phyloP scores from a whole-genome alignment of 2,329 filamentous ascomycete species.

The Apiospora sp. region DNA sequence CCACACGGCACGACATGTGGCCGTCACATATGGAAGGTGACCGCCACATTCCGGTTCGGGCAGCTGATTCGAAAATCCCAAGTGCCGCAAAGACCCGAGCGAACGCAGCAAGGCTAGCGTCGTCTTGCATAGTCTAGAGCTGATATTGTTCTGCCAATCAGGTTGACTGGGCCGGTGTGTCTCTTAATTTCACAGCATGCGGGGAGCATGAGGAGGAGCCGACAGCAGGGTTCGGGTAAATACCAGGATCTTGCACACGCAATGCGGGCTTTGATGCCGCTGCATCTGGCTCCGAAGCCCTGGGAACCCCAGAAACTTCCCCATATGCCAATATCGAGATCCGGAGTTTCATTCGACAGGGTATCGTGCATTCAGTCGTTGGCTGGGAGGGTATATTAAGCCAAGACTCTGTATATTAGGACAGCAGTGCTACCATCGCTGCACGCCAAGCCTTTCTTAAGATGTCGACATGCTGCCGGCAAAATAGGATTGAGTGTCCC shows the following conservation, averaged over 20 bases:
- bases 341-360: not conserved
- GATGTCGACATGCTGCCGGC: not conserved
- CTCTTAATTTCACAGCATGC: not conserved
- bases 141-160: not conserved
- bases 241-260: not conserved
- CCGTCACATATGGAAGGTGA: not conserved
- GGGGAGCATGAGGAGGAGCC: not conserved
- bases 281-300: slow-evolving; percentile 2
- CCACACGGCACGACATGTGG: not conserved
- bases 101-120: slow-evolving; percentile 7
- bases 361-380: not conserved
- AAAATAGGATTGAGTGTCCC: not conserved
- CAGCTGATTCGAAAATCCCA: not conserved
- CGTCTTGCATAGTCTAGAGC: slow-evolving; percentile 18
- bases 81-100: not conserved
- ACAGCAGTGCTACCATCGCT: not conserved
- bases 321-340: not conserved
- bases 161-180: not conserved
- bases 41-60: not conserved
- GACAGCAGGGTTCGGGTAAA: not conserved
- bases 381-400: not conserved
- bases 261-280: not conserved
- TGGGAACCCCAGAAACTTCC: not conserved
- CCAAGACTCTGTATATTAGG: slow-evolving; percentile 4
- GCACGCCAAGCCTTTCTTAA: not conserved